Conservation (phyloP, 495 filamentous ascomycete genomes). For the Niebla homalea region DNA sequence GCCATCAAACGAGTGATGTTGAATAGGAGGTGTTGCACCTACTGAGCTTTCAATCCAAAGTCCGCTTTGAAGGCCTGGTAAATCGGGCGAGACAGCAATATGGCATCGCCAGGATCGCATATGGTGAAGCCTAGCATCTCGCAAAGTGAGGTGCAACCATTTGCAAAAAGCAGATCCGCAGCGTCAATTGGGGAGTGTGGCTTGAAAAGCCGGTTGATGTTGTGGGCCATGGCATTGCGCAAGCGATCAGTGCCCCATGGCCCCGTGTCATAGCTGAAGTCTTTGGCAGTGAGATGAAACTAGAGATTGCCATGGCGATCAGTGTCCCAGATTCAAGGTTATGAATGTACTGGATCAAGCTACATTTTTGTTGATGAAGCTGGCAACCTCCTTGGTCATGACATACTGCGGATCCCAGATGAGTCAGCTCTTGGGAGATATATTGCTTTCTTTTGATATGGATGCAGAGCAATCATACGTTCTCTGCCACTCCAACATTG, state of each 20-base stretch:
- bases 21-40: constrained; percentile 7
- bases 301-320: constrained; percentile 19
- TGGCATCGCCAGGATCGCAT: constrained; percentile 34
- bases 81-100: constrained; percentile 36
- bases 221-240: constrained; percentile 29
- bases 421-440: not conserved
- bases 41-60: constrained; percentile 31
- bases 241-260: constrained; percentile 23
- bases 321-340: not conserved
- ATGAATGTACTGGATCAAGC: not conserved
- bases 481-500: constrained; percentile 11
- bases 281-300: constrained; percentile 22
- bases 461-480: not conserved
- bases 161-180: constrained; percentile 31
- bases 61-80: constrained; percentile 34
- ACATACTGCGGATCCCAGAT: not conserved
- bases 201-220: constrained; percentile 32
- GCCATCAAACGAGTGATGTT: constrained; percentile 1
- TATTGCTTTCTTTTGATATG: not conserved
- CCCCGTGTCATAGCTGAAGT: constrained; percentile 34
- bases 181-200: constrained; percentile 25
- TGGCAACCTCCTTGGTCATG: constrained; percentile 10
- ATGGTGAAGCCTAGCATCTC: constrained; percentile 33
- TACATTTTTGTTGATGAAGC: constrained; percentile 7
- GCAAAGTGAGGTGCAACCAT: constrained; percentile 34